Evolutionary conservation across 257 asterid species (phyloP).

Genomic region (Jacaranda copaia): DNA sequence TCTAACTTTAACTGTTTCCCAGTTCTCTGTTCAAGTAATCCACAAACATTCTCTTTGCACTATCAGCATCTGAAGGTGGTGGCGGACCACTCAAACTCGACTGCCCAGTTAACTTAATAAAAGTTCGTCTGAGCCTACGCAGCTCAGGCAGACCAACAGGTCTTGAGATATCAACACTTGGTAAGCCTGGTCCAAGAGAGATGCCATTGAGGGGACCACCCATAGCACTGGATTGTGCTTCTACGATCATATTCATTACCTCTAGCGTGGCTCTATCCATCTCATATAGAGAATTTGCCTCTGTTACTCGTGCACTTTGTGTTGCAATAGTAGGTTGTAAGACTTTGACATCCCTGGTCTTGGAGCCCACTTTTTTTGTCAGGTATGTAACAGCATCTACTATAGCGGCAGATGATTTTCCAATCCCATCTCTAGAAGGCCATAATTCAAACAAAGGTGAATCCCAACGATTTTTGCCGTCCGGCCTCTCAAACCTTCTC

Average conservation of each 20-base stretch:
- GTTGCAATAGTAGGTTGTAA: constrained; percentile 97
- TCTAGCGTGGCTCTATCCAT: constrained; percentile 93
- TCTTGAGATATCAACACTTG: constrained; percentile 66
- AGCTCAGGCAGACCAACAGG: constrained; percentile 88
- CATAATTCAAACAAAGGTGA: constrained; percentile 86
- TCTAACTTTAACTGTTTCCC: constrained; percentile 48
- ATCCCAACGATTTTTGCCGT: constrained; percentile 92
- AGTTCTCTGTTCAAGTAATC: constrained; percentile 95
- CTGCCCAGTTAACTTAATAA: constrained; percentile 83
- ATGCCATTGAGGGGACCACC: constrained; percentile 74
- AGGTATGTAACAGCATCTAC: constrained; percentile 76
- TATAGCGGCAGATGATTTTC: constrained; percentile 66
- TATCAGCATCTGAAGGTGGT: constrained; percentile 85
- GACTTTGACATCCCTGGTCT: constrained; percentile 76
- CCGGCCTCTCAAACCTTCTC: constrained; percentile 95
- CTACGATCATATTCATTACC: constrained; percentile 71
- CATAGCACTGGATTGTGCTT: constrained; percentile 83
- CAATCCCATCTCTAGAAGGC: constrained; percentile 77
- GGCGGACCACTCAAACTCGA: constrained; percentile 95
- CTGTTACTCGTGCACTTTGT: constrained; percentile 63
- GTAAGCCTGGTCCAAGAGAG: constrained; percentile 72
- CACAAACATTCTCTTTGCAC: constrained; percentile 95
- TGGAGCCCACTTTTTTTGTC: constrained; percentile 86
- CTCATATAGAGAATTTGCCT: constrained; percentile 88
- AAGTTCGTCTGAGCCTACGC: constrained; percentile 84